Percentiles rank a stretch among this genome's conserved stretches.
Conservation (phyloP, 2,329 filamentous ascomycete species). For the Beauveria medogensis region DNA sequence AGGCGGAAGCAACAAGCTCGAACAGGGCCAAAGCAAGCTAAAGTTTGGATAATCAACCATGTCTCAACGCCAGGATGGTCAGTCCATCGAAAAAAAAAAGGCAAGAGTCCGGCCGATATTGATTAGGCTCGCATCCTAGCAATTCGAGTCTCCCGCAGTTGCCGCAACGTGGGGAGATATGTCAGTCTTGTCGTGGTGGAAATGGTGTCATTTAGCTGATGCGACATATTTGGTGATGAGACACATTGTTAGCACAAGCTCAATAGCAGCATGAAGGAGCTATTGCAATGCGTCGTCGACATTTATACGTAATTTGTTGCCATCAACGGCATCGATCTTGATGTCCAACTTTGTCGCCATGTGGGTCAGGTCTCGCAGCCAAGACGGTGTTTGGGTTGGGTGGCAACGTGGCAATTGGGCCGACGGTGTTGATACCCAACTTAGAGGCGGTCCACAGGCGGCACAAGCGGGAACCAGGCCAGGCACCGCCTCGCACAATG, state of each 20-base stretch:
- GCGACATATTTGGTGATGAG: background rate
- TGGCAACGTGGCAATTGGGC: conserved; percentile 9
- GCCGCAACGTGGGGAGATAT: background rate
- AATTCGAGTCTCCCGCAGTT: background rate
- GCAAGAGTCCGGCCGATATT: background rate
- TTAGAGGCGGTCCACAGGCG: conserved; percentile 2
- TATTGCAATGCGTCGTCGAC: background rate
- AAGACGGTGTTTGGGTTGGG: conserved; percentile 6
- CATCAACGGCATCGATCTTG: background rate
- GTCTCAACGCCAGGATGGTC: background rate
- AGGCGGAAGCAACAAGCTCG: conserved; percentile 30
- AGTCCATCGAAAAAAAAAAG: background rate
- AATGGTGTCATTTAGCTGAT: background rate
- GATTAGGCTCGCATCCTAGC: background rate
- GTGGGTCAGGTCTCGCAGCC: conserved; percentile 2
- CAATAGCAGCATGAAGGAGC: background rate
- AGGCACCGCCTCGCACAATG: conserved; percentile 9
- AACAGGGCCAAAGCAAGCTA: conserved; percentile 54
- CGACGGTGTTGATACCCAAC: conserved; percentile 11
- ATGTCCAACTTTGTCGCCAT: background rate
- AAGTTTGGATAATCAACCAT: conserved; percentile 43
- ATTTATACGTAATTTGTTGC: background rate
- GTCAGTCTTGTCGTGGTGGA: background rate
- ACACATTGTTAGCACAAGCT: background rate
- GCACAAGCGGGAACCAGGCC: conserved; percentile 8